A percentile compares a stretch with the other conserved stretches of the same genome.
phyloP scores from a whole-genome alignment of 495 filamentous ascomycete species.

The Hypomontagnella submonticulosa region DNA sequence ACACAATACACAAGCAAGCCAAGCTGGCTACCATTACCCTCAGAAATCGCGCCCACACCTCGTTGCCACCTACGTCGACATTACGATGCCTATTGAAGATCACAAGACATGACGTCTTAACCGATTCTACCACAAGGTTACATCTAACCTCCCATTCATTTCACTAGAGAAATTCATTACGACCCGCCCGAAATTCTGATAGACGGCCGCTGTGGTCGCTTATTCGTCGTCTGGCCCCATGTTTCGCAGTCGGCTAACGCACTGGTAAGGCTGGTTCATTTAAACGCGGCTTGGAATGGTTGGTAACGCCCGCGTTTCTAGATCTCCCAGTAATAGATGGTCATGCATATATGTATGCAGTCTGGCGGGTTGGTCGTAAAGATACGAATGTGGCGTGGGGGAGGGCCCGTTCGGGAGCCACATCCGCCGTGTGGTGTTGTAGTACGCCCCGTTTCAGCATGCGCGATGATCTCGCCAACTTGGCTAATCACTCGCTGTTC shows the following conservation, averaged over 20 bases:
- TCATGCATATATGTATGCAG: constrained; percentile 23
- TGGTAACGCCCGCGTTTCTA: constrained; percentile 23
- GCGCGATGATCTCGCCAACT: constrained; percentile 19
- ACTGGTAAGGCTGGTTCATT: constrained; percentile 9
- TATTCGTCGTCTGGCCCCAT: constrained; percentile 24
- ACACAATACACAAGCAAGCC: neutral
- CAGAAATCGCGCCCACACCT: neutral
- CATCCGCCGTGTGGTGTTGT: constrained; percentile 17
- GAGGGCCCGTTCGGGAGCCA: constrained; percentile 24
- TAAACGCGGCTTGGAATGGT: constrained; percentile 11
- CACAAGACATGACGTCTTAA: constrained; percentile 11
- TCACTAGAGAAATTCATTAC: constrained; percentile 5
- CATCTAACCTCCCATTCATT: constrained; percentile 20
- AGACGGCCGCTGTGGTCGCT: constrained; percentile 16
- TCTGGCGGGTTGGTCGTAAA: constrained; percentile 2
- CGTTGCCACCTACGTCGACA: constrained; percentile 28
- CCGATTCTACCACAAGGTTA: constrained; percentile 4
- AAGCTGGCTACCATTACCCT: neutral
- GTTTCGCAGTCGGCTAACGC: constrained; percentile 15
- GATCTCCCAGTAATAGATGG: constrained; percentile 5
- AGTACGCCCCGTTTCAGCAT: constrained; percentile 25
- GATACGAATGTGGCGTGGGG: constrained; percentile 17
- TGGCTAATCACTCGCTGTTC: constrained; percentile 14
- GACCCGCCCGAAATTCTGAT: constrained; percentile 4
- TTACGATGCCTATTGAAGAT: constrained; percentile 11